Evolutionary conservation across 2,329 filamentous ascomycete genomes (phyloP).

Genomic region (Cladophialophora yegresii): DNA sequence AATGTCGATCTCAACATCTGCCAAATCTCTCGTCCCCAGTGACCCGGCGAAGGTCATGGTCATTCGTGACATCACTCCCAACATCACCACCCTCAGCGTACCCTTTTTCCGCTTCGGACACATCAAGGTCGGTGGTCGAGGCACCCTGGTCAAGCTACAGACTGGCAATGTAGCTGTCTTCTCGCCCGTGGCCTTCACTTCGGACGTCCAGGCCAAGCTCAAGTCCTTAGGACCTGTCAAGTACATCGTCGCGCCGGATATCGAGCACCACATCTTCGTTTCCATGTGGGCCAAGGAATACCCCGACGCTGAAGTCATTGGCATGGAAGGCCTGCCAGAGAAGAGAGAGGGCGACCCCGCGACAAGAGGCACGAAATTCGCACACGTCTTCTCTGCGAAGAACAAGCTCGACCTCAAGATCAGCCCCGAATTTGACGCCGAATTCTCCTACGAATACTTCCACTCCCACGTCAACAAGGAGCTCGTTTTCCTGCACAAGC

Average conservation of each 20-base stretch:
- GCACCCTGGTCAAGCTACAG: constrained; percentile 77
- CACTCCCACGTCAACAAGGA: constrained; percentile 80
- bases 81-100: constrained; percentile 68
- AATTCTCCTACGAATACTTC: constrained; percentile 86
- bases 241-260: constrained; percentile 85
- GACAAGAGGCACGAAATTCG: constrained; percentile 63
- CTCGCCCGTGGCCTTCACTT: constrained; percentile 84
- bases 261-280: constrained; percentile 94
- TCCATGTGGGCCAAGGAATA: constrained; percentile 79
- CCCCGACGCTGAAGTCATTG: constrained; percentile 77
- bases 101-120: constrained; percentile 81
- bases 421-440: constrained; percentile 75
- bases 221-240: constrained; percentile 67
- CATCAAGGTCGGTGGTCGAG: constrained; percentile 81
- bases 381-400: constrained; percentile 63
- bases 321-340: constrained; percentile 77
- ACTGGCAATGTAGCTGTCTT: constrained; percentile 82
- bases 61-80: constrained; percentile 74
- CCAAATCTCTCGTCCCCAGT: constrained; percentile 61
- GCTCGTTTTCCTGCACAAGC: constrained; percentile 81
- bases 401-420: constrained; percentile 59
- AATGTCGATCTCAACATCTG: constrained; percentile 55
- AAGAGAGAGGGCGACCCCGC: constrained; percentile 67
- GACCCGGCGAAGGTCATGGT: constrained; percentile 85
- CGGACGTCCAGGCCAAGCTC: constrained; percentile 64